Base-by-base conservation (phyloP, 1,284 basidiomycete genomes). In the Cutaneotrichosporon cavernicola region DNA sequence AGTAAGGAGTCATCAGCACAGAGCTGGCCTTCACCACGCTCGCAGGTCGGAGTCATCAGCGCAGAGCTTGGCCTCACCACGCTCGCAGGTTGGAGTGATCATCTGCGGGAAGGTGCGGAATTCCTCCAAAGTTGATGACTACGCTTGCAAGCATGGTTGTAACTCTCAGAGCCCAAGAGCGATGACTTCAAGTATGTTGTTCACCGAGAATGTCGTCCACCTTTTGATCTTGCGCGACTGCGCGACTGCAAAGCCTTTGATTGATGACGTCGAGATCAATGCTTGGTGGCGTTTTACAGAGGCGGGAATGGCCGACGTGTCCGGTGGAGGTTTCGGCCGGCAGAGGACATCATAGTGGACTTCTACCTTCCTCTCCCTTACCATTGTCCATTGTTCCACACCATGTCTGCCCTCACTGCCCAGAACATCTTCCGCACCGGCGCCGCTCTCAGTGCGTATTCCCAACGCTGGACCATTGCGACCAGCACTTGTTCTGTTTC, bases 381-480 rank as follows among this genome's bases (percentile, higher is more conserved):
- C 6, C 26, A 30, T 53, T 34, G 3, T n/a, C 30, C 51, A 53
- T 53, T 53, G 31, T 53, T 22, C n/a, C 16, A 18, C 52, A 61
- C 52, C 31, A 10, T 34, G 31, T 32, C 30, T 6, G 7, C 26
- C 30, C 16, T 53, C 18, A 61, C 51, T 47, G 65, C 68, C 34
- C 63, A 64, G 56, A 66, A 61, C 59, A 40, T 69, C 55, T 69
- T 69, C 68, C 65, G 68, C 58, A 22, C 76, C 38, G 76, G 76
- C 16, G 76, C 77, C 30, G 64, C 73, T 34, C 67, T 77, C 67
- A 74, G 73, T 74, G 38, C 55, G 72, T 67, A 57, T n/a, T n/a
- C 14, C 14, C 7, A 36, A 8, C 18, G 3, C 52, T 36, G 8
- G 7, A 16, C 32, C 6, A 21, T 30, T 3, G n/a, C 5, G 14